Base-by-base conservation (phyloP, 2,329 filamentous ascomycete species). In the Dothideomycetes sp. region DNA sequence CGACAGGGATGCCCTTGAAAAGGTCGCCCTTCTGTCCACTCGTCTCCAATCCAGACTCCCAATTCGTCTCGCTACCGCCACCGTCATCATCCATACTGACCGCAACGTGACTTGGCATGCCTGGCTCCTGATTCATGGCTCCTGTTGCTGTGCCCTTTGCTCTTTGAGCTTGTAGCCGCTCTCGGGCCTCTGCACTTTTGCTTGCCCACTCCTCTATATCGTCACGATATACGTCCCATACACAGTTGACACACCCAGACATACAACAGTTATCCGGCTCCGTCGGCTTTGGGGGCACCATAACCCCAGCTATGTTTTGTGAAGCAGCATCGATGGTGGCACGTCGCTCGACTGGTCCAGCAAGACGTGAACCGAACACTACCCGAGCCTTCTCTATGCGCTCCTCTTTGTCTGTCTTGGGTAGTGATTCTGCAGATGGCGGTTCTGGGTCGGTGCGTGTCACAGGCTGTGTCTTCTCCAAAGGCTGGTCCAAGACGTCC, bases 191-290 rank as follows among this genome's bases (percentile, higher is more conserved):
- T 3, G 68, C 64, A 27, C 72, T 75, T 43, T 77, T 73, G 11
- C 68, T 65, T 3, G 79, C 81, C 85, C 87, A 96, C 42, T 84
- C 83, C 59, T 96, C 88, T 62, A 96, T 72, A 38, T 96, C 91
- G 49, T 98, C 89, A 7, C 88, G 74, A 61, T 80, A 96, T 38
- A 77, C 70, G 52, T 95, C 88, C 88, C 88, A 96, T 3, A 96
- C 91, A 60, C 91, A 98, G 59, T 96, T 88, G 36, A 94, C 89
- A 58, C 91, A 98, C 3, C 91, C 91, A 55, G 84, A 91, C 91
- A 98, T 98, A 63, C 91, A 98, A 71, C 91, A 98, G 57, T 98
- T 95, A 54, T 96, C 91, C 3, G 91, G 91, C 62, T 98, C 89
- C 35, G 77, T 72, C 1, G 91, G 91, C 35, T 75, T 75, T 0